Percentiles rank a stretch among this genome's conserved stretches.
Conservation (phyloP, 2,329 filamentous ascomycete genomes). For the Clarireedia paspali region DNA sequence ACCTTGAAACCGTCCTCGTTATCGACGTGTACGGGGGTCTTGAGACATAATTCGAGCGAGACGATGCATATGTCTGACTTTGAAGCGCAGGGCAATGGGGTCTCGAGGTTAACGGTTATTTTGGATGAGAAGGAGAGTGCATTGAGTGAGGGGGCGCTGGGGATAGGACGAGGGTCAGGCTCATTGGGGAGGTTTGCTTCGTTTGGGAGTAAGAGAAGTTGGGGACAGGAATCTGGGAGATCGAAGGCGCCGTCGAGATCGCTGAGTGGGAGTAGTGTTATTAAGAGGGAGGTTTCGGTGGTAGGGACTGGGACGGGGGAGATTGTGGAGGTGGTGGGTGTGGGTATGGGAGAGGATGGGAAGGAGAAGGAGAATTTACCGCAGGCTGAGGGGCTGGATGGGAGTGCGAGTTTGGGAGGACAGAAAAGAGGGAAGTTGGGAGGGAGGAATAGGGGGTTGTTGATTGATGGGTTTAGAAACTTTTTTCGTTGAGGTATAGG, state of each 20-base stretch:
- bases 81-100: slow-evolving; percentile 4
- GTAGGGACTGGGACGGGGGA: slow-evolving; percentile 18
- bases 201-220: slow-evolving; percentile 22
- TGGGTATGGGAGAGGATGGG: slow-evolving; percentile 14
- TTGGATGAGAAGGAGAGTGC: slow-evolving; percentile 26
- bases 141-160: slow-evolving; percentile 11
- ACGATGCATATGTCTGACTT: slow-evolving; percentile 8
- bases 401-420: slow-evolving; percentile 19
- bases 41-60: slow-evolving; percentile 13
- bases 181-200: slow-evolving; percentile 21
- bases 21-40: slow-evolving; percentile 3
- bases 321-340: slow-evolving; percentile 11
- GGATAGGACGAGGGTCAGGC: background rate
- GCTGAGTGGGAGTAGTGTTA: slow-evolving; percentile 8
- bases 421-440: slow-evolving; percentile 17
- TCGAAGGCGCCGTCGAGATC: slow-evolving; percentile 16
- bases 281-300: slow-evolving; percentile 25
- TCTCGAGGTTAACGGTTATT: slow-evolving; percentile 23
- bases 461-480: slow-evolving; percentile 24
- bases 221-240: slow-evolving; percentile 21
- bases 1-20: slow-evolving; percentile 8
- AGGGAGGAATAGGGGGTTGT: slow-evolving; percentile 17
- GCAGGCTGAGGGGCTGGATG: slow-evolving; percentile 1
- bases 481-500: slow-evolving; percentile 23
- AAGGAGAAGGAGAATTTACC: slow-evolving; percentile 18